Evolutionary conservation across 305 asterid genomes (phyloP).

Genomic region (Solanum chacoense): DNA sequence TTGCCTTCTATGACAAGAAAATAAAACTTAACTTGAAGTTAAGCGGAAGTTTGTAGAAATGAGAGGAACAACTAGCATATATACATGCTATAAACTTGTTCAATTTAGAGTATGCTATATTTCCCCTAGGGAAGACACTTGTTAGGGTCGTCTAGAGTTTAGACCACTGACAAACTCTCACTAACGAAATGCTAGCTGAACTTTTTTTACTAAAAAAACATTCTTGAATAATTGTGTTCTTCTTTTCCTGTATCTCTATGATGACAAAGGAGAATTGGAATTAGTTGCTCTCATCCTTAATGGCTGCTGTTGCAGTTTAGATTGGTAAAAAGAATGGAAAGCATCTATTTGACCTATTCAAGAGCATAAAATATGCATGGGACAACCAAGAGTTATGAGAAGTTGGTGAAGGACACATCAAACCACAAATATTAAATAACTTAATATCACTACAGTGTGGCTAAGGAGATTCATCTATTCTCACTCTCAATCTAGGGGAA

Average conservation of each 20-base stretch:
- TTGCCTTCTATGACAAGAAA: background rate
- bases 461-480: background rate
- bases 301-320: background rate
- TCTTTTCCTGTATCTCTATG: background rate
- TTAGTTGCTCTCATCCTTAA: background rate
- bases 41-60: background rate
- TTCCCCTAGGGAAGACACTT: background rate
- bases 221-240: background rate
- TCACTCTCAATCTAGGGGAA: background rate
- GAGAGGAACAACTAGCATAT: background rate
- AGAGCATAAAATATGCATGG: background rate
- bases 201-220: background rate
- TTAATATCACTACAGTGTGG: background rate
- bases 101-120: background rate
- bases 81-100: background rate
- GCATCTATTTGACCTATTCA: background rate
- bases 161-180: background rate
- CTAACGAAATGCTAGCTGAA: background rate
- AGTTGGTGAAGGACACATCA: background rate
- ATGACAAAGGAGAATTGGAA: background rate
- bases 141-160: background rate
- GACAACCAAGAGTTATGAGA: background rate
- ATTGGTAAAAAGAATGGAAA: background rate
- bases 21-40: background rate
- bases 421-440: background rate